Base-by-base conservation (phyloP, 192 early-diverging fungal species). In the Podila minutissima region DNA sequence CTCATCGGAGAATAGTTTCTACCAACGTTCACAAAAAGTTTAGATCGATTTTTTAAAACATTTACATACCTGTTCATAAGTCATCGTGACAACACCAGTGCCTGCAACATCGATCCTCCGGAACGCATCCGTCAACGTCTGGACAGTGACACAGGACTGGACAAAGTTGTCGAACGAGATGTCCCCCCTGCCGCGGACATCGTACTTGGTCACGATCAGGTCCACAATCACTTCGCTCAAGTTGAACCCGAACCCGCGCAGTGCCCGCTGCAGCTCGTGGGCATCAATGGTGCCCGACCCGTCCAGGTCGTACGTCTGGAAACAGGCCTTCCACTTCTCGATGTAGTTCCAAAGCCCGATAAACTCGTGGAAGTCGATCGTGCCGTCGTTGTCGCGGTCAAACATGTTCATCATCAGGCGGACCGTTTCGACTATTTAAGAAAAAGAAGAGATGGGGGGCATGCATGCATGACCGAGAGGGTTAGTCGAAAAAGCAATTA, bases 261-360 rank as follows among this genome's bases (percentile, higher is more conserved):
- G 51, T 7, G 85, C 85, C 19, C 59, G 50, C 5, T 65, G 64
- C 71, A 84, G 31, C 53, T 75, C 74, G 79, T 69, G 66, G 31
- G 75, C 75, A 67, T 92, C 90, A 59, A 93, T 93, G 53, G 88
- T 91, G 35, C 91, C 91, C 19, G 88, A 89, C 62, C 85, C 85
- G 69, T 93, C 91, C 6, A 82, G 83, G 65, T 93, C 92, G 58
- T 90, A 93, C 6, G 76, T 84, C 62, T 85, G 86, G 82, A 92
- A 93, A 67, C 91, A 90, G 17, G 83, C 65, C 73, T 90, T 91
- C 92, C 92, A 93, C 48, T 92, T 90, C 60, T 90, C 86, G 49
- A 92, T 92, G 70, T 92, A 93, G 74, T 78, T 83, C 90, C 90
- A 92, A 20, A 92, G 83, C 10, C 88, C 87, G 50, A 84, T 83